A percentile compares a stretch with the other conserved stretches of the same genome.
Conservation (phyloP, 495 filamentous ascomycete species). For the Talaromyces ruber region DNA sequence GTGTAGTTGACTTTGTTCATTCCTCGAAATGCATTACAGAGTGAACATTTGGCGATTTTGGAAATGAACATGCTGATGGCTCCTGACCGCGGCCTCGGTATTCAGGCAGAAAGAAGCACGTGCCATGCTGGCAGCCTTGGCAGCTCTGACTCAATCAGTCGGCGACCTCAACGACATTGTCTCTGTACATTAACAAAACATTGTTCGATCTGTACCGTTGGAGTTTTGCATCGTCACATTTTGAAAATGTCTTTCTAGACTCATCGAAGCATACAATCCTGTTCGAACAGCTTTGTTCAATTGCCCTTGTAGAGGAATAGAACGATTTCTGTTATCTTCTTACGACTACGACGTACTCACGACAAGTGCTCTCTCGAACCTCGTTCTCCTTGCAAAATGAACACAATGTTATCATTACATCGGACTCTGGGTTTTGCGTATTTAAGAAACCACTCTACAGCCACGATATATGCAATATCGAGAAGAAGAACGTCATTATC, state of each 20-base stretch:
- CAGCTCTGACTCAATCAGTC: background rate
- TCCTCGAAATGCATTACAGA: no score
- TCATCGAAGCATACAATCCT: background rate
- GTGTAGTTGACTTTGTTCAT: no score
- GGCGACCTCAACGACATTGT: background rate
- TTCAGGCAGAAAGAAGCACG: background rate
- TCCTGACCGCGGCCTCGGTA: no score
- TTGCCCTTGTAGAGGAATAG: background rate
- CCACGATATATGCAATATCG: constrained; percentile 1
- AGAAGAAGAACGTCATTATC: background rate
- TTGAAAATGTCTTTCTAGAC: background rate
- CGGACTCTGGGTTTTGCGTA: constrained; percentile 3
- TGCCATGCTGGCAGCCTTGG: background rate
- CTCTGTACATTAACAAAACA: background rate
- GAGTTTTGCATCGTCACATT: background rate
- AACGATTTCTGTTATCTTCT: background rate
- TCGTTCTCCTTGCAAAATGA: constrained; percentile 1
- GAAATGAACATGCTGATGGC: background rate
- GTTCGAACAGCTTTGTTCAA: constrained; percentile 1
- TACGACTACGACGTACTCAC: background rate
- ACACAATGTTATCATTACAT: background rate
- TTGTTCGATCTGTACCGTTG: background rate
- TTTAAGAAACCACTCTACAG: background rate
- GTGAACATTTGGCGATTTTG: background rate
- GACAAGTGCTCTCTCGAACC: background rate